These are phyloP conservation scores for Spathaspora girioi DNA, from an alignment of 805 yeast genomes.

Conservation along the genomic window DNA sequence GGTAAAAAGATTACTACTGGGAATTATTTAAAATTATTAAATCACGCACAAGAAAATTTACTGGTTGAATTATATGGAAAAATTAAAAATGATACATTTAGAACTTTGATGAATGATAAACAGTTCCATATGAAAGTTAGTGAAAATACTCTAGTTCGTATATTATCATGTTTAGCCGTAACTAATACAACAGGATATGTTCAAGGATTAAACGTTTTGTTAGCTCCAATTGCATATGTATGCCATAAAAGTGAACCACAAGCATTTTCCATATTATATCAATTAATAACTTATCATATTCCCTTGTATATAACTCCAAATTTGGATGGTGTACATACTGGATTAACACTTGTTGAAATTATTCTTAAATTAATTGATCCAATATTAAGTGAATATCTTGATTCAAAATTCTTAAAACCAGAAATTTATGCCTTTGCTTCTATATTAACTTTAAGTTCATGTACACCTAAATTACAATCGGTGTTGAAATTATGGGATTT, in stretches of 20 bases:
- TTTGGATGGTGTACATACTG: conserved; percentile 78
- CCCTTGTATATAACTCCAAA: conserved; percentile 79
- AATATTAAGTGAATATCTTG: conserved; percentile 54
- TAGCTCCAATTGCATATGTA: conserved; percentile 78
- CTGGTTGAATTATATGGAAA: conserved; percentile 49
- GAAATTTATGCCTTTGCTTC: conserved; percentile 86
- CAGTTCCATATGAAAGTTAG: conserved; percentile 60
- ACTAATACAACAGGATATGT: conserved; percentile 53
- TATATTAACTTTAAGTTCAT: conserved; percentile 78
- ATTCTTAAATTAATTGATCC: conserved; percentile 73
- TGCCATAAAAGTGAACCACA: conserved; percentile 76
- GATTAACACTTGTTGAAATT: conserved; percentile 66
- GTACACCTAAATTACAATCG: conserved; percentile 79
- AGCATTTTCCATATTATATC: conserved; percentile 70
- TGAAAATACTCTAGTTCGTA: conserved; percentile 65
- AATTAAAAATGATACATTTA: conserved; percentile 79
- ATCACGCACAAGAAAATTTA: conserved; percentile 49
- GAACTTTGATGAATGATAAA: conserved; percentile 76
- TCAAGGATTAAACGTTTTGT: conserved; percentile 87
- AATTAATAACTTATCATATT: conserved; percentile 57
- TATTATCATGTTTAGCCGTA: conserved; percentile 71
- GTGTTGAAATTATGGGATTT: conserved; percentile 86
- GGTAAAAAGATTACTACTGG: conserved; percentile 52
- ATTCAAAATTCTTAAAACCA: conserved; percentile 67
- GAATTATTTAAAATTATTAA: conserved; percentile 48